Conservation (phyloP, 306 rosid species). For the Prunus mume region DNA sequence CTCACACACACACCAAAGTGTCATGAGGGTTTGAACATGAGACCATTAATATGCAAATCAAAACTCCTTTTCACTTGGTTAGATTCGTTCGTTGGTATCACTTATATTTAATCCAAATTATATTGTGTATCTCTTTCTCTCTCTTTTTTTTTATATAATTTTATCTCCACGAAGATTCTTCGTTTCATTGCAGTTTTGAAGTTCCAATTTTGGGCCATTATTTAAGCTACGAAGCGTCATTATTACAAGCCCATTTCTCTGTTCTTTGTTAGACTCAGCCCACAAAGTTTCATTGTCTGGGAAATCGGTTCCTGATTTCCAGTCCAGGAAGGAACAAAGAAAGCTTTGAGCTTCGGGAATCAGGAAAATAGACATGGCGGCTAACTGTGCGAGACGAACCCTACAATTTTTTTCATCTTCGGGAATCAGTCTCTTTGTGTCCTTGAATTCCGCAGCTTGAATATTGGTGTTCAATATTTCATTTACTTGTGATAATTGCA, state of each 20-base stretch:
- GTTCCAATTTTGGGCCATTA: background rate
- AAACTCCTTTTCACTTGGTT: too few species aligned
- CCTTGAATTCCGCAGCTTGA: background rate
- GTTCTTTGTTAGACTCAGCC: conserved; percentile 7
- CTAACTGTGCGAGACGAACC: conserved; percentile 54
- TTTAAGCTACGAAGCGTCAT: background rate
- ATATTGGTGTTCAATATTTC: background rate
- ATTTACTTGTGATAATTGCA: background rate
- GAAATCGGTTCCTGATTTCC: background rate
- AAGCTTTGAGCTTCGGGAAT: background rate
- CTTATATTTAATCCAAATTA: too few species aligned
- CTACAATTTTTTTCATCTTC: conserved; percentile 59
- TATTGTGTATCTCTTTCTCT: too few species aligned
- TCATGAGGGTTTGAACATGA: too few species aligned
- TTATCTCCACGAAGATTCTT: too few species aligned
- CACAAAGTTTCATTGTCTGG: conserved; percentile 11
- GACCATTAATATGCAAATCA: too few species aligned
- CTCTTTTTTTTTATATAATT: too few species aligned
- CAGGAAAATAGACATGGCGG: conserved; percentile 52
- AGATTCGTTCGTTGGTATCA: too few species aligned
- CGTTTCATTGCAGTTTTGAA: too few species aligned
- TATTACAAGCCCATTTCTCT: background rate
- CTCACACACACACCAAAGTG: too few species aligned
- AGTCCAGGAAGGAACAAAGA: background rate
- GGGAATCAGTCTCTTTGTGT: conserved; percentile 6